Base-by-base conservation (phyloP, 352 stramenopile genomes). In the Globisporangium splendens region DNA sequence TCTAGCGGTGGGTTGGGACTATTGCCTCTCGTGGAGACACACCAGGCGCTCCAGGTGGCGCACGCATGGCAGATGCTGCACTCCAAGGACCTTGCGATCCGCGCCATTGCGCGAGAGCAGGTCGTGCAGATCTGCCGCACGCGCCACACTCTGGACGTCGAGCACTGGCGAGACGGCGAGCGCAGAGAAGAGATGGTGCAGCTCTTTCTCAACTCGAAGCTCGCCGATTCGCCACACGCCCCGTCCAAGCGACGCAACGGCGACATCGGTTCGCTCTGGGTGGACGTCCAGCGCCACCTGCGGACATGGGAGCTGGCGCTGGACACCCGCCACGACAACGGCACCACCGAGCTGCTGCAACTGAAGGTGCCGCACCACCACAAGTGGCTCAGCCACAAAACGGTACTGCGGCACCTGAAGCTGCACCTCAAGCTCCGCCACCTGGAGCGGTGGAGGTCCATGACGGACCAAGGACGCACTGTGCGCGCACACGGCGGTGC, bases 61-160 rank as follows among this genome's bases (percentile, higher is more conserved):
- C 65, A 65, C 21, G 65, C 10, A 0, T 72, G 53, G 56, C 47
- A 68, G 28, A 68, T 72, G 52, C 42, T 68, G 0, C 55, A 68
- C 39, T 60, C 56, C 0, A 50, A 46, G 1, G 49, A 63, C 57
- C 28, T 17, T 1, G 42, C 17, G 15, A n/a, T 53, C 1, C 54
- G 15, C 0, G 21, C 11, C 0, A 52, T 60, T 22, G 54, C 54
- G 6, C 43, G n/a, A 28, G 8, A 55, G 5, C 24, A 71, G 17
- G 48, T 60, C 1, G 15, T 38, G 17, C 55, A 68, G n/a, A 38
- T 53, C 8, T 33, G 53, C 3, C 46, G 35, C 12, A 50, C 33
- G 1, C 56, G 33, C 1, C 61, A 61, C n/a, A 17, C 18, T 0
- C 48, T 67, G 3, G n/a, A 60, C 38, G 15, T 33, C 1, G 52